Evolutionary conservation across 2,329 filamentous ascomycete genomes (phyloP), one percentile per base, ranked within the genome.

Genomic region (Fusarium nelsonii): DNA sequence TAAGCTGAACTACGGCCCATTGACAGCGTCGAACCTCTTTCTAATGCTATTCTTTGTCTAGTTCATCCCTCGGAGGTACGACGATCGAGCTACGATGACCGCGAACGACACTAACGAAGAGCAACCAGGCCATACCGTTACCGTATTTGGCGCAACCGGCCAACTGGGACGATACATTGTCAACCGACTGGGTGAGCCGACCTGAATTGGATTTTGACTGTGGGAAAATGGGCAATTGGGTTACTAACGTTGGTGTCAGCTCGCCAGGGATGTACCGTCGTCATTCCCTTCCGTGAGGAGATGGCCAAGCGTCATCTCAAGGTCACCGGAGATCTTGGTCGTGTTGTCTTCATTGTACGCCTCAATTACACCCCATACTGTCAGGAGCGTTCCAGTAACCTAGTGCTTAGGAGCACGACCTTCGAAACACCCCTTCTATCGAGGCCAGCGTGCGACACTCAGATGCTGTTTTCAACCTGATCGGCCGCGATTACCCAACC

Each of bases 221-320:
- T 32, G 51, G 51, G 51, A n/a, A 50, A 7, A 54, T n/a, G 36
- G n/a, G 23, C 10, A 36, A 36, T 56, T 30, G 20, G n/a, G 33
- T 49, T 51, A 44, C 73, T 78, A 54, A 78, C 60, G 60, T 41
- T 63, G 53, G 52, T 8, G 56, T 18, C 51, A 97, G 95, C 96
- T 74, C 91, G 92, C 69, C 90, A 94, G 83, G 96, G 96, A 90
- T 97, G 93, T 82, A 97, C 92, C 39, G 96, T 99, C 40, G 89
- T 99, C 63, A 82, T 98, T 63, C 96, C 96, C 50, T 99, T 89
- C 86, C 91, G 96, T 45, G 96, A 99, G 84, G 96, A 98, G 82
- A 98, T 97, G 94, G 86, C 91, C 74, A 98, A 98, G 87, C 91
- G 96, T 74, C 95, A 98, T 84, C 85, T 99, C 77, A 98, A 98